Percentiles rank a stretch among this genome's conserved stretches.
phyloP scores from a whole-genome alignment of 2,329 filamentous ascomycete genomes.

The Pseudodiploospora longispora region DNA sequence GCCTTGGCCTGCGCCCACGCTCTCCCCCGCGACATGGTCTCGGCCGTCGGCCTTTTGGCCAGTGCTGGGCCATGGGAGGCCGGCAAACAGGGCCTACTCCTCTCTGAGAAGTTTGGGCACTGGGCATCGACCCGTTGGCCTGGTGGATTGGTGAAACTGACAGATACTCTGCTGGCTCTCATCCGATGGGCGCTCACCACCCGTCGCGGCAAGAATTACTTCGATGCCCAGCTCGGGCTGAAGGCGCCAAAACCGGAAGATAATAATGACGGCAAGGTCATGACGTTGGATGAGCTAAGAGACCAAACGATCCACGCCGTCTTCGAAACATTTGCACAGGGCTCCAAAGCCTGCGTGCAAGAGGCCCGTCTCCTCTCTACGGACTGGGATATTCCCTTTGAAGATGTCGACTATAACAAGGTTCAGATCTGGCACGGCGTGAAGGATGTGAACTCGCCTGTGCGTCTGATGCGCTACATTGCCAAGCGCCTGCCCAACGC shows the following conservation, averaged over 20 bases:
- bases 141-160: slow-evolving; percentile 12
- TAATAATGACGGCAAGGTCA: neutral
- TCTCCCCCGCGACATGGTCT: slow-evolving; percentile 21
- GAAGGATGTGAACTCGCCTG: slow-evolving; percentile 23
- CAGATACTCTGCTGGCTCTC: neutral
- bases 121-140: slow-evolving; percentile 16
- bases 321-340: slow-evolving; percentile 22
- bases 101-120: slow-evolving; percentile 12
- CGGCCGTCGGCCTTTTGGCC: slow-evolving; percentile 29
- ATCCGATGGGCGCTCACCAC: too few relatives aligned
- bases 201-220: too few relatives aligned
- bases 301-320: slow-evolving; percentile 12
- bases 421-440: slow-evolving; percentile 26
- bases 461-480: slow-evolving; percentile 27
- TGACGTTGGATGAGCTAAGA: neutral
- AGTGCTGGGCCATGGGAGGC: slow-evolving; percentile 26
- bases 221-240: too few relatives aligned
- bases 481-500: slow-evolving; percentile 25
- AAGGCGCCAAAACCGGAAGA: too few relatives aligned
- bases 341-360: slow-evolving; percentile 15
- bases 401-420: slow-evolving; percentile 17
- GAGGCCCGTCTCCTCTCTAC: slow-evolving; percentile 22
- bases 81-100: slow-evolving; percentile 12
- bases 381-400: slow-evolving; percentile 23
- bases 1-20: slow-evolving; percentile 26